These are phyloP conservation scores for Acanthamoeba rhysodes DNA, from an alignment of 208 protist genomes.

Conservation along the genomic window DNA sequence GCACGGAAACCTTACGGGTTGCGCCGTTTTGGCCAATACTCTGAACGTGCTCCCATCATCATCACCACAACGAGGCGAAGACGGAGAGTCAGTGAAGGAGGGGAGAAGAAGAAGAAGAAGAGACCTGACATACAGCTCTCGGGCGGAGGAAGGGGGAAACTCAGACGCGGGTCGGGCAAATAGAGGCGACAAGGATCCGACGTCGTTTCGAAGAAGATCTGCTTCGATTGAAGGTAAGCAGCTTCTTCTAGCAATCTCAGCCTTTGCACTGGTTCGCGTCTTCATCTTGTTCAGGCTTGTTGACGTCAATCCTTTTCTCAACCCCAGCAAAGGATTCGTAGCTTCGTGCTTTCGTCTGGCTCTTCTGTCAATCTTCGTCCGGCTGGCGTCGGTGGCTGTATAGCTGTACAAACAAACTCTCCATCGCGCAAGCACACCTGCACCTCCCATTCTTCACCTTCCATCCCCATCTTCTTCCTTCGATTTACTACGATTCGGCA, in stretches of 20 bases:
- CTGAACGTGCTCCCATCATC: no score
- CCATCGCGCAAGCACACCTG: neutral
- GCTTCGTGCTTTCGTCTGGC: neutral
- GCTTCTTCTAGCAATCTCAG: no score
- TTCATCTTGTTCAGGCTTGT: neutral
- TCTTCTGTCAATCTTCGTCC: conserved; percentile 3
- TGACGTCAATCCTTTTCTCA: neutral
- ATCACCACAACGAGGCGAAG: no score
- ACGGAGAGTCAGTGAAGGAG: neutral
- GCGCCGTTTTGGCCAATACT: no score
- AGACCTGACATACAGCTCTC: neutral
- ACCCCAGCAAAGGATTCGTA: neutral
- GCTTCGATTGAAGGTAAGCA: no score
- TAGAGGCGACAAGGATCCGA: no score
- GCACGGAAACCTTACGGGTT: no score
- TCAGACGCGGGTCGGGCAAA: neutral
- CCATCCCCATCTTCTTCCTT: neutral
- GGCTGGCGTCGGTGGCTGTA: neutral
- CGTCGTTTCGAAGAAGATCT: no score
- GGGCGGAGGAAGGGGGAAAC: neutral
- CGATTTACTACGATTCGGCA: no score
- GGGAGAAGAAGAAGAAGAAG: neutral
- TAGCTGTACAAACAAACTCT: neutral
- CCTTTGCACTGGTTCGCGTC: neutral
- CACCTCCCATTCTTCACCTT: neutral